Conservation (phyloP, 2,329 filamentous ascomycete genomes). For the Beauveria rudraprayagi region DNA sequence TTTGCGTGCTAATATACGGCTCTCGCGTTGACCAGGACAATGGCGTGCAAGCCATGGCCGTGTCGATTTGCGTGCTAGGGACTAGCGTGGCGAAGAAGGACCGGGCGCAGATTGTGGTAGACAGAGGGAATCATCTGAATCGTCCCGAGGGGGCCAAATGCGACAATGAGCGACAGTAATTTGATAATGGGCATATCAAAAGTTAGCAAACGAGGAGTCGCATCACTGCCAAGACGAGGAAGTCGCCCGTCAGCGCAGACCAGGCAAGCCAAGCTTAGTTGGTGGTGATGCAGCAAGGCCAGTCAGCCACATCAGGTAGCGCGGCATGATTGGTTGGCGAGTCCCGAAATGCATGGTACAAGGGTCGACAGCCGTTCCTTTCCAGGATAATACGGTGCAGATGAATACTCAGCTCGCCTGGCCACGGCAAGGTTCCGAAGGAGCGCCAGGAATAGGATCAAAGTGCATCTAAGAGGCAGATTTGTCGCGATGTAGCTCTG, state of each 20-base stretch:
- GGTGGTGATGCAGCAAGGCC: not conserved
- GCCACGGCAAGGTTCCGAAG: conserved; percentile 7
- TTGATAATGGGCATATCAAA: not conserved
- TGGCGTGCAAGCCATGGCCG: not conserved
- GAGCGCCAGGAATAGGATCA: not conserved
- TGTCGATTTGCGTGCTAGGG: not conserved
- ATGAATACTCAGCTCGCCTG: conserved; percentile 9
- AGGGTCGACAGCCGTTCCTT: conserved; percentile 1
- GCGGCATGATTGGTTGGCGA: conserved; percentile 7
- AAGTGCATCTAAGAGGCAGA: not conserved
- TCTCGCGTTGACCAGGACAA: not conserved
- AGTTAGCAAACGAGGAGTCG: not conserved
- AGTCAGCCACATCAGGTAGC: not conserved
- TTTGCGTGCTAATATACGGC: not conserved
- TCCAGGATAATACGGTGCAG: not conserved
- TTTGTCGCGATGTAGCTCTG: not conserved
- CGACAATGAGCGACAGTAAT: not conserved
- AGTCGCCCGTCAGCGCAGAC: conserved; percentile 6
- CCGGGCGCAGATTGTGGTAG: not conserved
- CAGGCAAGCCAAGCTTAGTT: conserved; percentile 3
- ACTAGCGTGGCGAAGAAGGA: not conserved
- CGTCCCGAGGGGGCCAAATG: not conserved
- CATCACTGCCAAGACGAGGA: not conserved
- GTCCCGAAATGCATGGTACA: conserved; percentile 5
- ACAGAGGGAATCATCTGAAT: too few species aligned